Base-by-base conservation (phyloP, 202 grass and related monocot genomes). In the Dendrocalamus latiflorus region DNA sequence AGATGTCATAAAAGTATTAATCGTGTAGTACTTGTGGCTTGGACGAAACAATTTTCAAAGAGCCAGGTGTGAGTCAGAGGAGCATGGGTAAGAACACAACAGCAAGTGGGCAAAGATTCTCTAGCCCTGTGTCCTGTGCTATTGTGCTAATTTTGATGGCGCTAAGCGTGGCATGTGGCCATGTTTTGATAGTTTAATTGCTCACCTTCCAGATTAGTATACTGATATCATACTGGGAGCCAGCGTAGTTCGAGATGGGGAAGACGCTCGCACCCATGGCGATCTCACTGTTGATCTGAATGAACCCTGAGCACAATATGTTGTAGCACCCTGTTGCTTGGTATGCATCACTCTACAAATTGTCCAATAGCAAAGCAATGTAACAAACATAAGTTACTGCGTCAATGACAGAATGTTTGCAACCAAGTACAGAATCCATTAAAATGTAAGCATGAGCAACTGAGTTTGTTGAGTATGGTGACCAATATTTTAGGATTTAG, bases 271-370 rank as follows among this genome's bases (percentile, higher is more conserved):
- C 85, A 1, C 88, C 88, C 68, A 93, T 73, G 68, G 82, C 84
- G 1, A 90, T 66, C 64, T 88, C 75, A 3, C 58, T 87, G 74
- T 86, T 90, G 17, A 86, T 77, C 67, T 94, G 92, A 68, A 94
- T 80, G 51, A 94, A 94, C 6, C 81, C 84, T 1, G 86, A 71
- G 81, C 92, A 94, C 55, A 87, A 26, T 25, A 89, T 72, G 69
- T 94, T 94, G 77, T 85, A 91, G 80, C 89, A 91, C 21, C 79
- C 86, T 47, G 86, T 94, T 16, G 89, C 91, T 75, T 91, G 91
- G 22, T 91, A 87, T 7, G 77, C 86, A 86, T 91, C 87, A 56
- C 89, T 91, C 89, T 91, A 65, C 24, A 61, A n/a, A 77, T 61
- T 12, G 8, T 44, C 41, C 34, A 76, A 60, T 6, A 34, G 13